Percentiles rank a stretch among this genome's conserved stretches.
Conservation (phyloP, 139 green algal genomes). For the Trebouxia sp. region DNA sequence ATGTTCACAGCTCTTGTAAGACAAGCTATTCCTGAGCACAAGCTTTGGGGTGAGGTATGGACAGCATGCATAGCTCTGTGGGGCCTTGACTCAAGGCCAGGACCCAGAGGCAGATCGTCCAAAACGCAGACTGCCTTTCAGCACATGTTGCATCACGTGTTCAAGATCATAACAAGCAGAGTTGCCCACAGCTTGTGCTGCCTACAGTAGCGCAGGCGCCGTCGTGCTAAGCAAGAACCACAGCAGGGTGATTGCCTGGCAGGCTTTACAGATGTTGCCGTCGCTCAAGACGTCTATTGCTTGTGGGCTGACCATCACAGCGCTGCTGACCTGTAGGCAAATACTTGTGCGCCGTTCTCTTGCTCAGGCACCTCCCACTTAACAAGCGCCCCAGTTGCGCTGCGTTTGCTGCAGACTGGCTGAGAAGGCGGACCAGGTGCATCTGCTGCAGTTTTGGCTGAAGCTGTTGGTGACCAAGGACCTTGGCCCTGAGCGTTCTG, state of each 20-base stretch:
- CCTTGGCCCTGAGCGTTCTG: background rate
- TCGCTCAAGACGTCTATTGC: background rate
- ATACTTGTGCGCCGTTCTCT: background rate
- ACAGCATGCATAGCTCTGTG: too few relatives aligned
- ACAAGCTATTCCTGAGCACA: too few relatives aligned
- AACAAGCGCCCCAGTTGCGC: background rate
- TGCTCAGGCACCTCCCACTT: slow-evolving; percentile 1
- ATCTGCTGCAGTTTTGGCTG: background rate
- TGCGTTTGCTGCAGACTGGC: background rate
- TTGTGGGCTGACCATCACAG: background rate
- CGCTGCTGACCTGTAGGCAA: background rate
- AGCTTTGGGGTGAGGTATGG: too few relatives aligned
- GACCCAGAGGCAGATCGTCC: too few relatives aligned
- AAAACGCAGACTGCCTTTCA: too few relatives aligned
- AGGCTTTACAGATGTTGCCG: background rate
- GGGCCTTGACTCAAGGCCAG: too few relatives aligned
- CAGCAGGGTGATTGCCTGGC: too few relatives aligned
- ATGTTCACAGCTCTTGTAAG: background rate
- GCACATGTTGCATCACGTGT: too few relatives aligned
- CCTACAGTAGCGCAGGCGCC: too few relatives aligned
- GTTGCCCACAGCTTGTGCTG: too few relatives aligned
- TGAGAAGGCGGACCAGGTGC: background rate
- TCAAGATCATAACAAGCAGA: too few relatives aligned
- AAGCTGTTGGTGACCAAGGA: background rate
- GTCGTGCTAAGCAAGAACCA: too few relatives aligned